A percentile compares a stretch with the other conserved stretches of the same genome.
Evolutionary conservation across 176 grass and related monocot genomes (phyloP).

Genomic region (Lolium perenne): DNA sequence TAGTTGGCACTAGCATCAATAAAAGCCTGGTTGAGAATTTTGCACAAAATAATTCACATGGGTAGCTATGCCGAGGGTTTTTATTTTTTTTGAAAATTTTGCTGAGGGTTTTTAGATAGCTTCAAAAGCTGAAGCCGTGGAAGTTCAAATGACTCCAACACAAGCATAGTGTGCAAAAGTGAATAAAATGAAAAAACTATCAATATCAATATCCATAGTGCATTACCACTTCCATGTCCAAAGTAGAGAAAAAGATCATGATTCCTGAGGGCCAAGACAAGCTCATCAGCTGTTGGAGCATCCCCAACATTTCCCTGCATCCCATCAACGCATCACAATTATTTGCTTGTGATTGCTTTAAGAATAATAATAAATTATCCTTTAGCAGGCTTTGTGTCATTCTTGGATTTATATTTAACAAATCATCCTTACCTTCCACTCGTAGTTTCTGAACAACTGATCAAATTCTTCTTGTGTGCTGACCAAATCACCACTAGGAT

Average conservation of each 20-base stretch:
- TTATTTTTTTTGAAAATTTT: too few species aligned
- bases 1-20: neutral
- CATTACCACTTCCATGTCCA: constrained; percentile 94
- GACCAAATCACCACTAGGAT: constrained; percentile 73
- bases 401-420: constrained; percentile 14
- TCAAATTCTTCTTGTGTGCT: constrained; percentile 67
- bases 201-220: constrained; percentile 13
- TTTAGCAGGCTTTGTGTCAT: constrained; percentile 3
- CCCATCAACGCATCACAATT: constrained; percentile 26
- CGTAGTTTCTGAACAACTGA: constrained; percentile 62
- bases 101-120: neutral
- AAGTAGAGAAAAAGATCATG: constrained; percentile 91
- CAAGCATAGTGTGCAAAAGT: neutral
- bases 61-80: neutral
- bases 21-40: constrained; percentile 26
- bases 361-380: neutral
- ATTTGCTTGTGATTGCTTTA: neutral
- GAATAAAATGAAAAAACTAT: constrained; percentile 23
- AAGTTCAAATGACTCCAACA: neutral
- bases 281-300: constrained; percentile 59
- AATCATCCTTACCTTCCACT: constrained; percentile 66
- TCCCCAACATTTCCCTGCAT: constrained; percentile 75
- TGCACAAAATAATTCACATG: neutral
- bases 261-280: constrained; percentile 65
- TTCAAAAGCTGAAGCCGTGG: neutral